A percentile compares a stretch with the other conserved stretches of the same genome.
Evolutionary conservation across 2,329 filamentous ascomycete genomes (phyloP).

Genomic region (Onygenales sp.): DNA sequence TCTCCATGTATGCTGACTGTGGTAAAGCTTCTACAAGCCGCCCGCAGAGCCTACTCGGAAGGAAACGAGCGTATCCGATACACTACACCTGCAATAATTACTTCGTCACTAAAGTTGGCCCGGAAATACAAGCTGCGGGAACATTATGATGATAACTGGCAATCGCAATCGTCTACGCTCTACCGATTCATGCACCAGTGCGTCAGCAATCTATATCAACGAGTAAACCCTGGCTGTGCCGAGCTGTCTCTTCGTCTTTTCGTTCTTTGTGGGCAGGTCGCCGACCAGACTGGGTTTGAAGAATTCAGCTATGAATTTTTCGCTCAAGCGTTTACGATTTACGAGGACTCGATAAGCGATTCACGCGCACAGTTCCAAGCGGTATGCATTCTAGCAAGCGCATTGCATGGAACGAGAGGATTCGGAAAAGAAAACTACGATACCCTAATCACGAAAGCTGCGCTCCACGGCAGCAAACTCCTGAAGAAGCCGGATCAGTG

Average conservation of each 20-base stretch:
- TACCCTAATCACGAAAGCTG: constrained; percentile 94
- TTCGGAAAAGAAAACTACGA: constrained; percentile 98
- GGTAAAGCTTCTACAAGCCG: constrained; percentile 65
- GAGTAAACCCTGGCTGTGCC: constrained; percentile 71
- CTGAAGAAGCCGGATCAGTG: constrained; percentile 98
- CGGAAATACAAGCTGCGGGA: constrained; percentile 82
- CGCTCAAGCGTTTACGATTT: constrained; percentile 94
- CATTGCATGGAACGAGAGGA: constrained; percentile 76
- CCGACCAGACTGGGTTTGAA: constrained; percentile 83
- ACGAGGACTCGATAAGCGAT: constrained; percentile 92
- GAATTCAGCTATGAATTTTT: constrained; percentile 98
- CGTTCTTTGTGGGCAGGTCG: constrained; percentile 82
- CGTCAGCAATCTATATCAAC: constrained; percentile 76
- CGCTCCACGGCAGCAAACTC: constrained; percentile 90
- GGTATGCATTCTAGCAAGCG: constrained; percentile 85
- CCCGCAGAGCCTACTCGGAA: constrained; percentile 76
- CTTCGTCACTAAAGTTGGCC: constrained; percentile 79
- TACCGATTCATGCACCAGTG: constrained; percentile 94
- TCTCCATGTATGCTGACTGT: constrained; percentile 9
- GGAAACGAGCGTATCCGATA: constrained; percentile 94
- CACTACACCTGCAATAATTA: constrained; percentile 87
- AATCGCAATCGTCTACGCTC: constrained; percentile 64
- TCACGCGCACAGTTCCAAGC: constrained; percentile 96
- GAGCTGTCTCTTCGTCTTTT: constrained; percentile 86
- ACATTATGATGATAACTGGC: constrained; percentile 71